Evolutionary conservation across 2,329 filamentous ascomycete species (phyloP).

Genomic region (Clonostachys rhizophaga): DNA sequence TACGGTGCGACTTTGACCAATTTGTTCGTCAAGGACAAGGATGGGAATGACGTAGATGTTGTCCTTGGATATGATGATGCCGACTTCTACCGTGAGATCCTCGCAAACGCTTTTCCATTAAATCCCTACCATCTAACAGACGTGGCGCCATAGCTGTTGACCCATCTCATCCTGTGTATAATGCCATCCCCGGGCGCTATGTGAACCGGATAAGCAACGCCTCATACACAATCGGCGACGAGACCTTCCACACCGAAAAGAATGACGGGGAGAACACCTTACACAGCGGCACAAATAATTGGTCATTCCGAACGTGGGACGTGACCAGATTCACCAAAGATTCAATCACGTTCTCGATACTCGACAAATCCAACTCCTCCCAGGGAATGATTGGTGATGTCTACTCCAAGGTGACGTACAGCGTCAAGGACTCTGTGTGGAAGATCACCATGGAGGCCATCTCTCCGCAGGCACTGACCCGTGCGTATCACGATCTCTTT

Average conservation of each 20-base stretch:
- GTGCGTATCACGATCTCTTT: slow-evolving; percentile 16
- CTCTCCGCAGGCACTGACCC: slow-evolving; percentile 40
- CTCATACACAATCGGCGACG: slow-evolving; percentile 47
- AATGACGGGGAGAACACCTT: slow-evolving; percentile 53
- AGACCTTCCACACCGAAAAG: slow-evolving; percentile 44
- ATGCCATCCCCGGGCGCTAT: slow-evolving; percentile 58
- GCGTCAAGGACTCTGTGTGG: slow-evolving; percentile 50
- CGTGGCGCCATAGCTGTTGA: slow-evolving; percentile 24
- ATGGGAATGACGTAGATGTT: slow-evolving; percentile 56
- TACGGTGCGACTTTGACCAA: slow-evolving; percentile 60
- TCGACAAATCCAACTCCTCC: slow-evolving; percentile 52
- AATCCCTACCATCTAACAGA: not conserved
- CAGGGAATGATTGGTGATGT: slow-evolving; percentile 59
- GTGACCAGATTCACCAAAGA: slow-evolving; percentile 46
- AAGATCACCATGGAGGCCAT: slow-evolving; percentile 55
- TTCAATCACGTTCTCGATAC: slow-evolving; percentile 62
- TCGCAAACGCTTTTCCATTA: not conserved
- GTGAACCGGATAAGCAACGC: slow-evolving; percentile 60
- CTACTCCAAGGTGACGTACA: slow-evolving; percentile 58
- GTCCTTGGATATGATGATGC: slow-evolving; percentile 61
- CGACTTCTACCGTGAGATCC: slow-evolving; percentile 43
- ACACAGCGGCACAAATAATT: slow-evolving; percentile 55
- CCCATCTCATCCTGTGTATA: slow-evolving; percentile 53
- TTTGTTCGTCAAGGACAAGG: slow-evolving; percentile 58
- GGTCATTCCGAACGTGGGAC: slow-evolving; percentile 61